Evolutionary conservation across 2,329 filamentous ascomycete species (phyloP).

Genomic region (Fusarium virguliforme): DNA sequence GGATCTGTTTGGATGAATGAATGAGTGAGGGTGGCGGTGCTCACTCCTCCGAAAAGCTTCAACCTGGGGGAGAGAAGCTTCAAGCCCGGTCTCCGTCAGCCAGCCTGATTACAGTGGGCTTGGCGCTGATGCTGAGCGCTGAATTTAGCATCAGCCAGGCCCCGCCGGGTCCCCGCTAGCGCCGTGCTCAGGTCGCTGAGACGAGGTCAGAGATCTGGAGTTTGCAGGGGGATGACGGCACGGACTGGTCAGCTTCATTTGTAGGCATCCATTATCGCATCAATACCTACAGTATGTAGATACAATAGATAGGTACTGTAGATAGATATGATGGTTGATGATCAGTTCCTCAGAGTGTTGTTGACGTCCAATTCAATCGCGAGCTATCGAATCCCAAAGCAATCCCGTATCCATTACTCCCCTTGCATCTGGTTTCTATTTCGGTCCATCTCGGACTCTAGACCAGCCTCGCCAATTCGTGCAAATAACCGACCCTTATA

Average conservation of each 20-base stretch:
- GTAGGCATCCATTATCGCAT: neutral
- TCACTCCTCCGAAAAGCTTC: slow-evolving; percentile 14
- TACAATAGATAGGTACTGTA: neutral
- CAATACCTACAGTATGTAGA: neutral
- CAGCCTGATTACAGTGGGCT: slow-evolving; percentile 36
- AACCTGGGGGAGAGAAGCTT: slow-evolving; percentile 4
- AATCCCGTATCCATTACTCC: slow-evolving; percentile 34
- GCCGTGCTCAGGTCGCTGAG: neutral
- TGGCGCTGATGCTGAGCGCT: slow-evolving; percentile 35
- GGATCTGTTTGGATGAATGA: slow-evolving; percentile 6
- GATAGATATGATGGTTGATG: neutral
- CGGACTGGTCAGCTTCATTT: slow-evolving; percentile 7
- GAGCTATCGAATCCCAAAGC: slow-evolving; percentile 2
- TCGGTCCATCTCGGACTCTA: slow-evolving; percentile 19
- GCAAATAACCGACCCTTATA: slow-evolving; percentile 32
- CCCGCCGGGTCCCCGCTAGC: slow-evolving; percentile 13
- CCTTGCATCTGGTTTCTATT: slow-evolving; percentile 31
- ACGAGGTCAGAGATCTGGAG: slow-evolving; percentile 2
- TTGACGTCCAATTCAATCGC: neutral
- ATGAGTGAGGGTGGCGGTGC: slow-evolving; percentile 39
- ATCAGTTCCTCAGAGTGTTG: neutral
- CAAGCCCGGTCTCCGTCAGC: slow-evolving; percentile 9
- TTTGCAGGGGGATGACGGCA: neutral
- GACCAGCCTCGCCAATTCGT: slow-evolving; percentile 18
- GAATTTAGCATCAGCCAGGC: slow-evolving; percentile 38